Percentiles rank a stretch among this genome's conserved stretches.
phyloP scores from a whole-genome alignment of 2,329 filamentous ascomycete genomes.

The Acephala macrosclerotiorum region DNA sequence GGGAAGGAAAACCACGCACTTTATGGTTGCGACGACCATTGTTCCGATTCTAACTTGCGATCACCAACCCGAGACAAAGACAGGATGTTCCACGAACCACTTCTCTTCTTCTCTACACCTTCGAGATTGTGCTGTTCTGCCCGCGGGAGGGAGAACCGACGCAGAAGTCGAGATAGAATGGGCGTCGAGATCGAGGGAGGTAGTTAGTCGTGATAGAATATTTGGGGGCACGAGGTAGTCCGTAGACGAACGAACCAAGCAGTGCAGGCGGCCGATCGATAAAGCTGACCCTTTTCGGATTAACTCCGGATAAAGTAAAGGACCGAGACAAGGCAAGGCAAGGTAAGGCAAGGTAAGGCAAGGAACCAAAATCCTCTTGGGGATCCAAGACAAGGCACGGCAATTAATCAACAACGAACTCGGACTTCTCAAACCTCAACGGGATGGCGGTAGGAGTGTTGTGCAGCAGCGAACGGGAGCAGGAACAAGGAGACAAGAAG shows the following conservation, averaged over 20 bases:
- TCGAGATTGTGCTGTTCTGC: neutral
- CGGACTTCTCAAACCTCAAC: neutral
- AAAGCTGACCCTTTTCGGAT: conserved; percentile 18
- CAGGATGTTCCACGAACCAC: conserved; percentile 12
- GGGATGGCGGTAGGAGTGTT: neutral
- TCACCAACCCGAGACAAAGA: conserved; percentile 21
- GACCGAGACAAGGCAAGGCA: neutral
- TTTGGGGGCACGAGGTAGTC: conserved; percentile 1
- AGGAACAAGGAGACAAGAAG: too few relatives aligned
- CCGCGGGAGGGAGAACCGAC: conserved; percentile 11
- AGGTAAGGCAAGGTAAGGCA: neutral
- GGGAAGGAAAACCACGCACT: conserved; percentile 53
- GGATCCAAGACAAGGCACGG: neutral
- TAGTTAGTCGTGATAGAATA: neutral
- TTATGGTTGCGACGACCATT: conserved; percentile 67
- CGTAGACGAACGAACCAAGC: conserved; percentile 8
- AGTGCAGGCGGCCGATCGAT: too few relatives aligned
- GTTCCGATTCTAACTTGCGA: conserved; percentile 28
- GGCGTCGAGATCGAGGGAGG: neutral
- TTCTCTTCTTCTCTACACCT: conserved; percentile 1
- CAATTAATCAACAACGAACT: neutral
- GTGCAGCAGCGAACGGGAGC: neutral
- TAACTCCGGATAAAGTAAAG: neutral
- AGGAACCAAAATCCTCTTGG: neutral
- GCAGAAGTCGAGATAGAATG: neutral